Evolutionary conservation across 345 rosid species (phyloP), one percentile per base, ranked within the genome.

Genomic region (Cardamine resedifolia): DNA sequence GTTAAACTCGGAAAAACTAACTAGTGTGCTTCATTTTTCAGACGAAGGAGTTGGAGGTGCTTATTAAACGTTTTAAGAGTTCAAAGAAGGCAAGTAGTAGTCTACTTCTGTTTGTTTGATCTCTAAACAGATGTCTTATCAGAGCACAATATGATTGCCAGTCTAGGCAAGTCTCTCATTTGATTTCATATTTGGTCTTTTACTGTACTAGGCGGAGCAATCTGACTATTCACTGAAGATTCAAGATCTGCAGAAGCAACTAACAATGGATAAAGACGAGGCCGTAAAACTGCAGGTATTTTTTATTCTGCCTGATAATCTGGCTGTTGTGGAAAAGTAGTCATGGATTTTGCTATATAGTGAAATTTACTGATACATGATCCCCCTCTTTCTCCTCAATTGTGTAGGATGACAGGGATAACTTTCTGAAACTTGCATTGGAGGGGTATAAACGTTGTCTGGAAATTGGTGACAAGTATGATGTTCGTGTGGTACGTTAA

Each of bases 381-480:
- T 68, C 31, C 16, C 20, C 24, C 51, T 19, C 55, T 67, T 51
- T 67, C 49, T 68, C 65, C 27, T 41, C 49, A 9, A 61, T 33
- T 44, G 41, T 38, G 58, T 87, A 93, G 98, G 90, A 83, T 81
- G 98, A 93, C 81, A 85, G 85, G 73, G 92, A 93, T 82, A 89
- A 87, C 81, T 89, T 93, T 82, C 97, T 93, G 77, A 76, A 78
- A 84, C 78, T 89, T 51, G 92, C 98, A 47, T 78, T 93, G 90
- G 97, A 93, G 75, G 98, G 97, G 69, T 93, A 93, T 79, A 85
- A 86, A 64, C 85, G 82, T 23, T 93, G 97, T 81, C 73, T 93
- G 84, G 91, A 90, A 48, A 83, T 87, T 72, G 96, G 90, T 47
- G 92, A 90, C 82, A 90, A 90, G 76, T 90, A 93, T 83, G 98